Conservation (phyloP, 306 rosid genomes). For the Lotus japonicus region DNA sequence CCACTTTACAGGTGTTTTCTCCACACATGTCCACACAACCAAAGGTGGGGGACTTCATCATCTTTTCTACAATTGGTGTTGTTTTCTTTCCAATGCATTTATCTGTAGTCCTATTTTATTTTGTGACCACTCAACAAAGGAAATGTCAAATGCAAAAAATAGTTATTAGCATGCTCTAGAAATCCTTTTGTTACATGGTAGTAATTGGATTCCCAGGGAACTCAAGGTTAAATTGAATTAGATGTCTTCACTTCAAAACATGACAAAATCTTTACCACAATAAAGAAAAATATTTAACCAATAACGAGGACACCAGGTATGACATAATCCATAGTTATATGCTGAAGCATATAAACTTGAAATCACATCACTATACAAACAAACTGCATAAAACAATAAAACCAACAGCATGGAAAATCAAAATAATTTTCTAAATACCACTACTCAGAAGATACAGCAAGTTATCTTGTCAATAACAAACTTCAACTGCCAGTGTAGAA, state of each 20-base stretch:
- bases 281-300: neutral
- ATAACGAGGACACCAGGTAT: neutral
- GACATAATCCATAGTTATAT: slow-evolving; percentile 3
- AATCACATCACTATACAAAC: neutral
- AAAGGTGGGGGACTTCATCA: too few species aligned
- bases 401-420: neutral
- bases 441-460: too few species aligned
- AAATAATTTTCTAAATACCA: too few species aligned
- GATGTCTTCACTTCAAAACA: neutral
- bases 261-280: neutral
- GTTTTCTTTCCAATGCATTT: too few species aligned
- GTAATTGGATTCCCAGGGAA: neutral
- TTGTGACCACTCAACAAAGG: neutral
- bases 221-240: neutral
- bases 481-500: neutral
- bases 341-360: neutral
- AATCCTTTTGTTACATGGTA: neutral
- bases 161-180: neutral
- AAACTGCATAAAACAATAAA: neutral
- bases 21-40: too few species aligned
- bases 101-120: too few species aligned
- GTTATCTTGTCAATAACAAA: slow-evolving; percentile 2
- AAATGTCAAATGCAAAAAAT: neutral
- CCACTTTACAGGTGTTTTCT: too few species aligned
- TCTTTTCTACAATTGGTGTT: too few species aligned